phyloP scores from a whole-genome alignment of 2,329 filamentous ascomycete genomes.

The Xylaria sp. region DNA sequence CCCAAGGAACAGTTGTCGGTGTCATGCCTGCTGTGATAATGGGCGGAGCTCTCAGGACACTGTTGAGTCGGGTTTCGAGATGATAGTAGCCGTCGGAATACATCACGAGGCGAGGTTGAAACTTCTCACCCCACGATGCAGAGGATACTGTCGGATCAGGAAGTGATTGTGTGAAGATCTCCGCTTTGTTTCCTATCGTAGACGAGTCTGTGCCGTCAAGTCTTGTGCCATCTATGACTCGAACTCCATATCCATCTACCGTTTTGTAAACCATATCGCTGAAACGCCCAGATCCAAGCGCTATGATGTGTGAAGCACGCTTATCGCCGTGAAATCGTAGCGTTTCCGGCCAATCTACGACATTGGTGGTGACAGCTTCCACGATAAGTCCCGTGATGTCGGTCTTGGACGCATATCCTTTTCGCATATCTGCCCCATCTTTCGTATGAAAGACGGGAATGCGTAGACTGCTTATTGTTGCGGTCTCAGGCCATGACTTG shows the following conservation, averaged over 20 bases:
- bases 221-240: conserved; percentile 36
- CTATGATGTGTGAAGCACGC: conserved; percentile 27
- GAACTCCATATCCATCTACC: conserved; percentile 33
- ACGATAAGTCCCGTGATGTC: conserved; percentile 20
- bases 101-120: conserved; percentile 89
- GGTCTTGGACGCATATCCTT: conserved; percentile 9
- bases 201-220: conserved; percentile 54
- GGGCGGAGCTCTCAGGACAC: conserved; percentile 83
- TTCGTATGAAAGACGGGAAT: conserved; percentile 88
- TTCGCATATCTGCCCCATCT: conserved; percentile 24
- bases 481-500: conserved; percentile 78
- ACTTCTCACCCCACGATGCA: conserved; percentile 96
- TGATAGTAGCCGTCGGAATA: conserved; percentile 89
- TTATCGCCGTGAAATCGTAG: conserved; percentile 8
- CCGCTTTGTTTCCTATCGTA: conserved; percentile 95
- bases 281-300: conserved; percentile 29
- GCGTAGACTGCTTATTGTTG: conserved; percentile 65
- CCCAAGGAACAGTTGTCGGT: conserved; percentile 86
- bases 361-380: conserved; percentile 26
- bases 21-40: conserved; percentile 96
- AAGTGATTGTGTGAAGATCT: conserved; percentile 95
- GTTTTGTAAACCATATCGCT: conserved; percentile 31
- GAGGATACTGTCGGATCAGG: conserved; percentile 94
- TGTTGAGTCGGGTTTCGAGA: conserved; percentile 96
- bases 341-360: conserved; percentile 31